phyloP scores from a whole-genome alignment of 768 basidiomycete species.

The Asterophora parasitica region DNA sequence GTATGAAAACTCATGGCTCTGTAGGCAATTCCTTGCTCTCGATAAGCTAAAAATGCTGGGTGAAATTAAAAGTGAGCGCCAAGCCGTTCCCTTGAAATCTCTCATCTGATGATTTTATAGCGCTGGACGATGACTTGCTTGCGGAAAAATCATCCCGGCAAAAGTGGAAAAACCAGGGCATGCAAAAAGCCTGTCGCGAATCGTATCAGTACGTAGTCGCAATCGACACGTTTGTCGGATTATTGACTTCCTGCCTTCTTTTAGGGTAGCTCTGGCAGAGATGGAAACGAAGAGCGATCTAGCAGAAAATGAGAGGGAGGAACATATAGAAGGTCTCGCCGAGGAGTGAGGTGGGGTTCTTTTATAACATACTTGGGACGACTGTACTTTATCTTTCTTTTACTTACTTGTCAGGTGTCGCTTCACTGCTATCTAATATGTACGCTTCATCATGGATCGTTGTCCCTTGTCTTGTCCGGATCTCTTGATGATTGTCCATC shows the following conservation, averaged over 20 bases:
- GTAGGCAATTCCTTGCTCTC: slow-evolving; percentile 59
- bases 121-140: slow-evolving; percentile 60
- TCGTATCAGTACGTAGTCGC: slow-evolving; percentile 53
- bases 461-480: too few species aligned
- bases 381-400: too few species aligned
- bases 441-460: too few species aligned
- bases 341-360: too few species aligned
- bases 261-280: slow-evolving; percentile 19
- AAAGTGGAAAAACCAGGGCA: slow-evolving; percentile 51
- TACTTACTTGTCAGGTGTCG: too few species aligned
- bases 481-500: too few species aligned
- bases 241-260: neutral
- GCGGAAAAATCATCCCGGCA: slow-evolving; percentile 46
- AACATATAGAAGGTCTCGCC: too few species aligned
- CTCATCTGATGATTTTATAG: slow-evolving; percentile 29
- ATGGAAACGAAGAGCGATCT: slow-evolving; percentile 22
- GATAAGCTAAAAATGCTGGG: slow-evolving; percentile 62
- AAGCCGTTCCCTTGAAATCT: neutral
- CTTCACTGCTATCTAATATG: too few species aligned
- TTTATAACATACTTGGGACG: too few species aligned
- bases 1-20: neutral
- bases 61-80: slow-evolving; percentile 57
- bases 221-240: neutral
- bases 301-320: slow-evolving; percentile 3
- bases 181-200: slow-evolving; percentile 51